These are phyloP conservation scores for Diaporthe velutina DNA, from an alignment of 2,329 filamentous ascomycete genomes.

Conservation along the genomic window DNA sequence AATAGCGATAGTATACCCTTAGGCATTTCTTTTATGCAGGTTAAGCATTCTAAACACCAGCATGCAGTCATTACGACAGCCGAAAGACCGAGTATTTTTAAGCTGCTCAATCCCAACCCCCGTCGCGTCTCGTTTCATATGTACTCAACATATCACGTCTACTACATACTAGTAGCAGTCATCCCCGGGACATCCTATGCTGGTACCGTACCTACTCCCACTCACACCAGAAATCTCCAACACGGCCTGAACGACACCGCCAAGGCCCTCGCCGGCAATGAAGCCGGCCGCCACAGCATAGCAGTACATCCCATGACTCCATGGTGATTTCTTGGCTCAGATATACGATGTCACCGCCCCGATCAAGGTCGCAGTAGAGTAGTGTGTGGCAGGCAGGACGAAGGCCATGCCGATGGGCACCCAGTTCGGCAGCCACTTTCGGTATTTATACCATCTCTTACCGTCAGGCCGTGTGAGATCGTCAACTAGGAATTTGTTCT, in stretches of 20 bases:
- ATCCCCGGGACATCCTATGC: neutral
- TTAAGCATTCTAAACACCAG: too few species aligned
- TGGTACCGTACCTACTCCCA: neutral
- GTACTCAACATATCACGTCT: neutral
- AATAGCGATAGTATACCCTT: neutral
- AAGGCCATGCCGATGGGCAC: neutral
- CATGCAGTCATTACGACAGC: too few species aligned
- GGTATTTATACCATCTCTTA: neutral
- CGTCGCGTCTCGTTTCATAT: too few species aligned
- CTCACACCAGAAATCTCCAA: neutral
- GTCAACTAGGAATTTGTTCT: neutral
- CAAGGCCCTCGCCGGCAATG: neutral
- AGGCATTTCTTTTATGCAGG: too few species aligned
- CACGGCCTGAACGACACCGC: neutral
- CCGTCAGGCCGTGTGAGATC: neutral
- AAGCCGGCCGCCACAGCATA: neutral
- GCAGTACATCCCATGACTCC: neutral
- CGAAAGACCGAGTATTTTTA: too few species aligned
- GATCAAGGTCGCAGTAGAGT: neutral
- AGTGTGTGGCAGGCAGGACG: neutral
- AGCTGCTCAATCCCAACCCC: too few species aligned
- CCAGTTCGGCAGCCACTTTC: neutral
- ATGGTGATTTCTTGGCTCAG: neutral
- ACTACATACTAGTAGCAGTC: neutral
- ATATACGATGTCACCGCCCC: neutral